Evolutionary conservation across 2,329 filamentous ascomycete genomes (phyloP).

Genomic region (Talaromyces albobiverticillius): DNA sequence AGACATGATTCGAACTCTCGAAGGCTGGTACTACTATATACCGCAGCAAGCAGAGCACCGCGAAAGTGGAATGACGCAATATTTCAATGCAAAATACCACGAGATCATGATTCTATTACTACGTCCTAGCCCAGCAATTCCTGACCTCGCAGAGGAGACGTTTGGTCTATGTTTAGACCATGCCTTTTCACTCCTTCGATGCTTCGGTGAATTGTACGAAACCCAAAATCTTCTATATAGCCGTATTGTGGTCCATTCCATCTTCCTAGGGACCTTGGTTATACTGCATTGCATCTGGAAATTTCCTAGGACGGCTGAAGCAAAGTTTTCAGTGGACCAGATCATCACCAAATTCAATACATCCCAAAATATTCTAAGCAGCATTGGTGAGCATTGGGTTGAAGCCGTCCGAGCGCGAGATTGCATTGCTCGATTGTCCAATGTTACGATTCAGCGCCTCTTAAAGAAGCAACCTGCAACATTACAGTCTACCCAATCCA

Average conservation of each 20-base stretch:
- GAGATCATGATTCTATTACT: slow-evolving; percentile 50
- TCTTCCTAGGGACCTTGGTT: slow-evolving; percentile 49
- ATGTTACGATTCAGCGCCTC: slow-evolving; percentile 25
- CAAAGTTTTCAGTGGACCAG: slow-evolving; percentile 32
- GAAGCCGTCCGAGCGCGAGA: slow-evolving; percentile 39
- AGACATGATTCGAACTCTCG: slow-evolving; percentile 40
- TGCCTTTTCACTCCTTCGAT: slow-evolving; percentile 39
- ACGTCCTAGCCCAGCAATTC: slow-evolving; percentile 53
- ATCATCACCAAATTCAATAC: slow-evolving; percentile 44
- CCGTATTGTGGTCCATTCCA: slow-evolving; percentile 49
- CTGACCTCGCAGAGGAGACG: slow-evolving; percentile 42
- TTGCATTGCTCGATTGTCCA: slow-evolving; percentile 28
- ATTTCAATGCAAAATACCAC: slow-evolving; percentile 49
- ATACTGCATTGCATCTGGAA: slow-evolving; percentile 53
- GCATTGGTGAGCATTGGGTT: slow-evolving; percentile 52
- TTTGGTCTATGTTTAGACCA: slow-evolving; percentile 45
- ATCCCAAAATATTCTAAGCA: slow-evolving; percentile 49
- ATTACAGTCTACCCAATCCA: slow-evolving; percentile 18
- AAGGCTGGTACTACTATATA: slow-evolving; percentile 34
- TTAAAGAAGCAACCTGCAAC: slow-evolving; percentile 20
- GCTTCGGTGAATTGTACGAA: slow-evolving; percentile 45
- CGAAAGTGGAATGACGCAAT: slow-evolving; percentile 17
- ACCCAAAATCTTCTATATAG: slow-evolving; percentile 47
- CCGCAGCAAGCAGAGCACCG: background rate
- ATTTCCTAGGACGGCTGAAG: slow-evolving; percentile 42